Base-by-base conservation (phyloP, 2,329 filamentous ascomycete genomes). In the Xylaria sp. region DNA sequence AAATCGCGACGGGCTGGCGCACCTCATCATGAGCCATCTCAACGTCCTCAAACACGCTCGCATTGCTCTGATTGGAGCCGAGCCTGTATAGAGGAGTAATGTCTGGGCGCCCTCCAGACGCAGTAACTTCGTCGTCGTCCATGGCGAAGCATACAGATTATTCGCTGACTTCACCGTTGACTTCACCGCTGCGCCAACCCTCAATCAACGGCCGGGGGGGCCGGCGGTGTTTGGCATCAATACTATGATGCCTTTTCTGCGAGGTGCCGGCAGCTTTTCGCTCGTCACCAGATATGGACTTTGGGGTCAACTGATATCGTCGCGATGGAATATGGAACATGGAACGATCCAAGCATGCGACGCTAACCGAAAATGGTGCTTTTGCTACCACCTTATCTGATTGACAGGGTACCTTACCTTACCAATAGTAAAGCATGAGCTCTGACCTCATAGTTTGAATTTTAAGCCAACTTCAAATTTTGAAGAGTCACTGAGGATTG, bases 11-110 rank as follows among this genome's bases (percentile, higher is more conserved):
- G 48, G 21, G 35, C 48, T 55, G 10, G 44, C 71, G 23, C 70
- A 96, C 93, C 88, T 98, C 95, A 79, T 97, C 93, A 60, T 97
- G 93, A 23, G 96, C 95, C 96, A 99, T 98, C 79, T 98, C 95
- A n/a, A 98, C 94, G 80, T 97, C 93, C 73, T 93, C 93, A 75
- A 97, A 91, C 74, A 98, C 91, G 81, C 93, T 97, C 42, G 90
- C 85, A 80, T 86, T 89, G 82, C 92, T 93, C 75, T 90, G 85
- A 76, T 93, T 93, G 60, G 90, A 92, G 72, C 85, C 85, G 64
- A 91, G 84, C 63, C 90, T 85, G 80, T 93, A 93, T 70, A 92
- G 78, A 60, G 78, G 63, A 21, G 75, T 57, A 25, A 68, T 68
- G 21, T 67, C 71, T 50, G 57, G 66, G 68, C 73, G 75, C 55